These are phyloP conservation scores for Citrullus colocynthis DNA, from an alignment of 306 rosid species.

Conservation along the genomic window DNA sequence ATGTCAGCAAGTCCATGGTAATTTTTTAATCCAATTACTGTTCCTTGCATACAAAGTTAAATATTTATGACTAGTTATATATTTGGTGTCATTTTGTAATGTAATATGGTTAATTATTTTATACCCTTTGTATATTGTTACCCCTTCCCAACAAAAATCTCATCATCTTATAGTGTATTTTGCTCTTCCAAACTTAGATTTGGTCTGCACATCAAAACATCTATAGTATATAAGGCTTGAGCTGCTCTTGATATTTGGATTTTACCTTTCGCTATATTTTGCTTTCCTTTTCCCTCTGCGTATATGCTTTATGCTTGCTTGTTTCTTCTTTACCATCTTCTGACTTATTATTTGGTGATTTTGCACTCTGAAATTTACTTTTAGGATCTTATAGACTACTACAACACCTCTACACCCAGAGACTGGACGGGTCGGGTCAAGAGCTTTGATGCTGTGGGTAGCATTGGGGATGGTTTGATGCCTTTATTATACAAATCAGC, in stretches of 20 bases:
- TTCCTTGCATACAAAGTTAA: background rate
- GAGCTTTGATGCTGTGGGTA: conserved; percentile 70
- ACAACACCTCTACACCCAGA: conserved; percentile 76
- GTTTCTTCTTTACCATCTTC: background rate
- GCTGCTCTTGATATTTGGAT: background rate
- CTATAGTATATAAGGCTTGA: background rate
- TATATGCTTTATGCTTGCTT: conserved; percentile 8
- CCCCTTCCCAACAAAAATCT: background rate
- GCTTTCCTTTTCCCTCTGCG: background rate
- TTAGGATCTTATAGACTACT: conserved; percentile 87
- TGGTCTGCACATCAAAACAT: background rate
- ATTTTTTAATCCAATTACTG: conserved; percentile 3
- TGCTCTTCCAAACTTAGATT: background rate
- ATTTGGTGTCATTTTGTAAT: background rate
- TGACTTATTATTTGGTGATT: conserved; percentile 10
- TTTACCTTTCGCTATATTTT: background rate
- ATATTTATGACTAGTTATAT: background rate
- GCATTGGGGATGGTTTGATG: conserved; percentile 80
- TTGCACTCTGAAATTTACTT: conserved; percentile 18
- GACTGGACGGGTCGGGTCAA: conserved; percentile 97
- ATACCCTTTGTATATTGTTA: background rate
- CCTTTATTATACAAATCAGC: conserved; percentile 95
- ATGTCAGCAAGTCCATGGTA: conserved; percentile 79
- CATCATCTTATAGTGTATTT: background rate
- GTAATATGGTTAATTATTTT: background rate